Base-by-base conservation (phyloP, 148 eudicot genomes). In the Pharnaceum exiguum region DNA sequence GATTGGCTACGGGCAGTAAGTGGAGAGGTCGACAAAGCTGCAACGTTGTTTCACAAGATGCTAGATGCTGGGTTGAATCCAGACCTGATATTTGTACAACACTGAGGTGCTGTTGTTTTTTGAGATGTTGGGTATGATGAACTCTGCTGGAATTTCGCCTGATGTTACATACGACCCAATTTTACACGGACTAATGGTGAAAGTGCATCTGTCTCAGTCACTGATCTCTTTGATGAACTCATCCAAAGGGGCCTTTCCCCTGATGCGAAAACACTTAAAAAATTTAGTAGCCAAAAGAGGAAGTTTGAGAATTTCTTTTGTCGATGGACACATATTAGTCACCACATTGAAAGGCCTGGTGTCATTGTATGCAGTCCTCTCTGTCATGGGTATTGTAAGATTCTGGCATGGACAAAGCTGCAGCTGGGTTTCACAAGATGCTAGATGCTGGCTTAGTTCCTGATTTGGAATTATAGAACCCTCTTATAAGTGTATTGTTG, bases 301-400 rank as follows among this genome's bases (percentile, higher is more conserved):
- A 37, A 65, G 46, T 71, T 77, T 72, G 71, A 60, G 60, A 74
- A 77, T 37, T 79, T 76, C 28, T 72, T 48, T 63, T 59, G 58
- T 32, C 43, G 66, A 25, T 81, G 82, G 82, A 56, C 70, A 39
- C 50, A 46, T 54, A 72, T 81, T 73, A 66, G 59, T 19, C 46
- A 69, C 31, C 27, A 50, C 44, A 55, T 61, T 26, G 64, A 66
- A 29, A 69, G 65, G 56, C 76, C 78, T 35, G 86, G 75, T 72
- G 71, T 81, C 45, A 62, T 77, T 51, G 71, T 67, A n/a, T 81
- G 75, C 70, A 77, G 55, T 71, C 77, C 73, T 71, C 70, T 77
- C 47, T 71, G 77, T 42, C 68, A 42, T 38, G 86, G 82, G 25
- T 81, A 71, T 42, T 81, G 82, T 59, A 69, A 51, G 55, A 63